phyloP scores from a whole-genome alignment of 169 alveolate genomes.

The Eimeria necatrix region DNA sequence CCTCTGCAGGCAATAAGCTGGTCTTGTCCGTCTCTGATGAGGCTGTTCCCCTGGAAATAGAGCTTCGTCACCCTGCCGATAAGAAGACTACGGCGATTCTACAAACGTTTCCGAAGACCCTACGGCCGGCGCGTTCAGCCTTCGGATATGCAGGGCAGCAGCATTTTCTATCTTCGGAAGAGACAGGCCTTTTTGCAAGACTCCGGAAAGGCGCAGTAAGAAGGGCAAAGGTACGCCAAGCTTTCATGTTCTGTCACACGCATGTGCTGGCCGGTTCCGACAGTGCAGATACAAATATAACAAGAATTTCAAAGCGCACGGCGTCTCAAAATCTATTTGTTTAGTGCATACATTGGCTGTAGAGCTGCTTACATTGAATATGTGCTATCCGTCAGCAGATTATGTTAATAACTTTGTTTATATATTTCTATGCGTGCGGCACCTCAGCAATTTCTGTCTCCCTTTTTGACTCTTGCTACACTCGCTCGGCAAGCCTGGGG shows the following conservation, averaged over 20 bases:
- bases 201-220: background rate
- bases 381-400: background rate
- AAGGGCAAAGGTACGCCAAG: conserved; percentile 28
- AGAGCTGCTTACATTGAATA: no score
- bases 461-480: conserved; percentile 44
- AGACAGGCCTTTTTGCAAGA: conserved; percentile 42
- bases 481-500: conserved; percentile 66
- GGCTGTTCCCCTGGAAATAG: conserved; percentile 68
- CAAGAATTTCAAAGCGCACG: background rate
- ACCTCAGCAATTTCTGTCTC: conserved; percentile 50
- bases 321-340: no score
- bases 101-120: conserved; percentile 28
- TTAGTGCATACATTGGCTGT: no score
- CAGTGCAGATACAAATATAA: background rate
- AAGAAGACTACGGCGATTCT: background rate
- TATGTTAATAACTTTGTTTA: background rate
- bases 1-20: conserved; percentile 10
- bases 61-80: conserved; percentile 43
- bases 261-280: background rate
- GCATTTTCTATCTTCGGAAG: background rate
- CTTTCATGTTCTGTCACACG: background rate
- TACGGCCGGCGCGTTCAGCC: conserved; percentile 44
- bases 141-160: conserved; percentile 45
- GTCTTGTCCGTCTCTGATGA: conserved; percentile 36
- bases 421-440: background rate